These are phyloP conservation scores for Penicillium parvum DNA, from an alignment of 495 filamentous ascomycete genomes.

Conservation along the genomic window DNA sequence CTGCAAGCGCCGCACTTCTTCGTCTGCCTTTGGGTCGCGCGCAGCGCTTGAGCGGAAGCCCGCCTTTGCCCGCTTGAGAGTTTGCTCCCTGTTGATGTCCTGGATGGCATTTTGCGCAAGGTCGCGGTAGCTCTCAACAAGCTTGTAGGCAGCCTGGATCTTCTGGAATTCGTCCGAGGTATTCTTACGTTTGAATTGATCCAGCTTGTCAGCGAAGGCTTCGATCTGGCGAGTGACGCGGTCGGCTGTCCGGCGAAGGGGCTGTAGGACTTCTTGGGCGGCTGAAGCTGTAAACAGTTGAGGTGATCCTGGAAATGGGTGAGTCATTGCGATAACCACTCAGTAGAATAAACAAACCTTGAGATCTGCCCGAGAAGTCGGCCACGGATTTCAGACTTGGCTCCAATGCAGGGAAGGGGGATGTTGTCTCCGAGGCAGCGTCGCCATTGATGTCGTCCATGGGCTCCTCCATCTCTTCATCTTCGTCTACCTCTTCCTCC, in stretches of 20 bases:
- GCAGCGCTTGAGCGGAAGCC: conserved; percentile 28
- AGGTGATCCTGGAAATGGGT: conserved; percentile 18
- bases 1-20: conserved; percentile 62
- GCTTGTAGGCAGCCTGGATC: conserved; percentile 40
- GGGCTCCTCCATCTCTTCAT: conserved; percentile 23
- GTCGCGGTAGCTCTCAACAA: conserved; percentile 41
- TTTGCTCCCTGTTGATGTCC: conserved; percentile 36
- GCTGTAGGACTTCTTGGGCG: conserved; percentile 48
- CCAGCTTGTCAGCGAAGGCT: conserved; percentile 61
- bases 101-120: conserved; percentile 38
- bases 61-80: conserved; percentile 32
- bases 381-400: conserved; percentile 16
- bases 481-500: conserved; percentile 21
- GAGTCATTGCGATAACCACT: background rate
- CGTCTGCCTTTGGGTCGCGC: conserved; percentile 36
- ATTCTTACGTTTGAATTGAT: conserved; percentile 49
- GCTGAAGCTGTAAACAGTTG: conserved; percentile 48
- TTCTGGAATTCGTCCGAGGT: conserved; percentile 32
- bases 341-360: conserved; percentile 9
- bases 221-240: conserved; percentile 61
- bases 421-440: conserved; percentile 14
- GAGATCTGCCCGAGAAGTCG: conserved; percentile 5
- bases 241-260: conserved; percentile 55
- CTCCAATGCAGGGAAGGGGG: conserved; percentile 17
- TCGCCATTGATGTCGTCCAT: conserved; percentile 21